These are phyloP conservation scores for Candida endomychidarum DNA, from an alignment of 805 yeast species.

Conservation along the genomic window DNA sequence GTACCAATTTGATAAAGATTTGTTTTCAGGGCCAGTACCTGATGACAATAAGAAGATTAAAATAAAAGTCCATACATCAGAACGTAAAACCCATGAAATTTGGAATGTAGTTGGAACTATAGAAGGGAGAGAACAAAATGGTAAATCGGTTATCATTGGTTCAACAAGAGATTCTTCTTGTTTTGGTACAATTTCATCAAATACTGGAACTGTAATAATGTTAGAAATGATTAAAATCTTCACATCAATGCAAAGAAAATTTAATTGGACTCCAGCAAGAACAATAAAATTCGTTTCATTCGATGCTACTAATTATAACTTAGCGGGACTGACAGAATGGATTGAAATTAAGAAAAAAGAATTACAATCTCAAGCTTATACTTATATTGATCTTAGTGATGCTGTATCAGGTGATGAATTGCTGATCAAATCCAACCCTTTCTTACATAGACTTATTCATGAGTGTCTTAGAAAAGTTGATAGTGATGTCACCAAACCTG, in stretches of 20 bases:
- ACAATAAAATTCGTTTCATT: conserved; percentile 80
- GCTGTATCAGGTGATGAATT: conserved; percentile 55
- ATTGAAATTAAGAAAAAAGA: conserved; percentile 55
- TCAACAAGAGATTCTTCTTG: conserved; percentile 79
- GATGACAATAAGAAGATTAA: conserved; percentile 20
- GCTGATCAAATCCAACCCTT: conserved; percentile 63
- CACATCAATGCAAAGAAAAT: conserved; percentile 58
- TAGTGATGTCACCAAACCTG: conserved; percentile 10
- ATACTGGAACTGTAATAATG: conserved; percentile 72
- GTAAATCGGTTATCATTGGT: conserved; percentile 72
- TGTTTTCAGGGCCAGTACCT: conserved; percentile 27
- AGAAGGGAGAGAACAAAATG: conserved; percentile 76
- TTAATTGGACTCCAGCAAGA: conserved; percentile 82
- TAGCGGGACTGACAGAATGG: conserved; percentile 84
- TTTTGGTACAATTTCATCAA: conserved; percentile 69
- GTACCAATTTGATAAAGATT: conserved; percentile 27
- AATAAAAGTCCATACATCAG: conserved; percentile 36
- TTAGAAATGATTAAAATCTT: conserved; percentile 71
- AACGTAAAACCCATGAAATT: conserved; percentile 57
- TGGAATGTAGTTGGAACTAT: conserved; percentile 82
- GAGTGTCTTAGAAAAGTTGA: conserved; percentile 37
- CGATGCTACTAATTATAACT: conserved; percentile 77
- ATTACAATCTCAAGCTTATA: conserved; percentile 58
- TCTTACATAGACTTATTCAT: conserved; percentile 50
- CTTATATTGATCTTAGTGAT: conserved; percentile 74